These are phyloP conservation scores for Tagetes patula DNA, from an alignment of 129 eudicot genomes.

Conservation along the genomic window DNA sequence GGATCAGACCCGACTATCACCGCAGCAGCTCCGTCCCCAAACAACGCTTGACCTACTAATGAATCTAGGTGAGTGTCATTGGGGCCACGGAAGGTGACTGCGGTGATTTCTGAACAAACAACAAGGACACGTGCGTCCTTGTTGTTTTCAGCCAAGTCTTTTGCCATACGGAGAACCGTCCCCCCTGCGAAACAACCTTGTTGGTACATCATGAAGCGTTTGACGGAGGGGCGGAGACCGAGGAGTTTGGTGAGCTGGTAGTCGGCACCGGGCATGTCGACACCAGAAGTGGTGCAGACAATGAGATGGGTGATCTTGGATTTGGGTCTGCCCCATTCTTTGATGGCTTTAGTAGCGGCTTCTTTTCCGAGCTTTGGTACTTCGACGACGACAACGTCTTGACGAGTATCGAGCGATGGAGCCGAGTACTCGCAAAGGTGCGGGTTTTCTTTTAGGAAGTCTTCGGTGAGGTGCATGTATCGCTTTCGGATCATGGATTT, in stretches of 20 bases:
- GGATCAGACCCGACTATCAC: constrained; percentile 41
- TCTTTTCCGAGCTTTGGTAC: constrained; percentile 75
- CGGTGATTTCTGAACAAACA: constrained; percentile 66
- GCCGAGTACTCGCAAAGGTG: constrained; percentile 61
- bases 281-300: constrained; percentile 73
- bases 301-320: constrained; percentile 64
- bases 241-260: constrained; percentile 73
- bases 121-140: constrained; percentile 59
- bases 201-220: constrained; percentile 52
- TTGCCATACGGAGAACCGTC: constrained; percentile 63
- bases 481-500: too few species aligned
- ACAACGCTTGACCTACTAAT: constrained; percentile 63
- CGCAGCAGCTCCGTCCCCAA: constrained; percentile 47
- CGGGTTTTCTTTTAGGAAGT: constrained; percentile 63
- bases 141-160: constrained; percentile 71
- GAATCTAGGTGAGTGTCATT: constrained; percentile 58
- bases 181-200: constrained; percentile 42
- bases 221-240: constrained; percentile 63
- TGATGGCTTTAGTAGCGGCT: constrained; percentile 67
- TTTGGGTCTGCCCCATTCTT: constrained; percentile 47
- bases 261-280: constrained; percentile 78
- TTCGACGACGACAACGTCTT: constrained; percentile 70
- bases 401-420: constrained; percentile 67
- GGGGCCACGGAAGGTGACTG: constrained; percentile 68
- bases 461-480: too few species aligned